Base-by-base conservation (phyloP, 495 filamentous ascomycete genomes). In the Xylaria sp. region DNA sequence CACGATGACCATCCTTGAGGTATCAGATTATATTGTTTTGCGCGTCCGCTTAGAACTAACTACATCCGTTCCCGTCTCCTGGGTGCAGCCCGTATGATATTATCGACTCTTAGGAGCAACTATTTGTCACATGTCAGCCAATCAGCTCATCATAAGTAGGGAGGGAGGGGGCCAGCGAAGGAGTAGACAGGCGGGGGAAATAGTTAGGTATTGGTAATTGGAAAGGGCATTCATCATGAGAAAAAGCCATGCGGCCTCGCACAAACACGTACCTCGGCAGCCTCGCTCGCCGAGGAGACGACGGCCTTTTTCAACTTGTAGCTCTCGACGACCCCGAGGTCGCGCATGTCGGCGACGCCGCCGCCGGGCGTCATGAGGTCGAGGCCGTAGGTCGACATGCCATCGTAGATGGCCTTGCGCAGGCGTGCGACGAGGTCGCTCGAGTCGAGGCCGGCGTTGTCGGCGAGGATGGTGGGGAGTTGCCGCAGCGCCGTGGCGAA, bases 221-320 rank as follows among this genome's bases (percentile, higher is more conserved):
- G 29, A 57, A 33, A 33, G 52, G 15, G 24, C 19, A 46, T 46
- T 15, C 46, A 50, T 48, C 26, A 29, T 2, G 0, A 33, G 29
- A 33, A 19, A 12, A n/a, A 58, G 1, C 35, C 3, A 35, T 11
- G 17, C 0, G 1, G 58, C 40, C 53, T 58, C 11, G 24, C 8
- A 33, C 7, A 46, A 3, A 53, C 29, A 76, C 89, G 81, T 86
- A 97, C 94, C 88, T 99, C 97, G 68, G 96, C 95, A 43, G 96
- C 96, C 83, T 99, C 96, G 29, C 93, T 94, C 15, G 96, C 96
- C 68, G 94, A 97, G 31, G 90, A 93, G 44, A 99, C 96, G 68
- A 99, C 96, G 17, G 96, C 96, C 80, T 91, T 91, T 88, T 99
- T 99, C 79, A 99, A 83, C 86, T 99, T 98, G 86, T 98, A 99